Base-by-base conservation (phyloP, 2,329 filamentous ascomycete genomes). In the Colletotrichum gigasporum region DNA sequence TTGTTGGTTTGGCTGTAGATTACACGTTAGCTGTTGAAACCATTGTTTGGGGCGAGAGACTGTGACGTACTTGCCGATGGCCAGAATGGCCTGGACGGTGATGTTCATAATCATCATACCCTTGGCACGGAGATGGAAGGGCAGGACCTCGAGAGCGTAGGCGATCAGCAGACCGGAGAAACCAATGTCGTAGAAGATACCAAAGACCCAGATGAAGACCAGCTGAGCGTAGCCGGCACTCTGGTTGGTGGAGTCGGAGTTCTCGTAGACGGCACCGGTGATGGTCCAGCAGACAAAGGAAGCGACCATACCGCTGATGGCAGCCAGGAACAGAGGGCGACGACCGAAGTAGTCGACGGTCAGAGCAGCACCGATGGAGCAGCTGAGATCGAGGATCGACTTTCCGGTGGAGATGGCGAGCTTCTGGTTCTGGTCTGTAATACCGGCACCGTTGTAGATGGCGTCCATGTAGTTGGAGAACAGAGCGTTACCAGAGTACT, bases 401-500 rank as follows among this genome's bases (percentile, higher is more conserved):
- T 87, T 85, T 68, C 88, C 85, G 61, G 85, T 86, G 16, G 79
- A 79, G 52, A 82, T 80, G 64, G 78, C 84, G 22, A 87, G 82
- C 76, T 87, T 87, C 74, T 83, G 81, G 71, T 83, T 82, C 71
- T 86, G 79, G 45, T 82, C 77, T 1, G 70, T 84, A 71, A 91
- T 89, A 44, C 88, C 88, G 51, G 87, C 87, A 50, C 83, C 84
- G 39, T 82, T 77, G 75, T 90, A 90, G 67, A 91, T 83, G 60
- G 83, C 80, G 63, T 87, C 85, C 70, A 89, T 87, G 73, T 91
- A 91, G 76, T 91, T 90, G 67, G 83, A 87, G 71, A 91, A 87
- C 2, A 91, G 77, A 16, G 86, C 88, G 71, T 91, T 91, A 44
- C 89, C 89, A 54, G 84, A 87, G 77, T 89, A 91, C 75, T 91